These are phyloP conservation scores for Yarrowia divulgata DNA, from an alignment of 805 yeast genomes.

Conservation along the genomic window DNA sequence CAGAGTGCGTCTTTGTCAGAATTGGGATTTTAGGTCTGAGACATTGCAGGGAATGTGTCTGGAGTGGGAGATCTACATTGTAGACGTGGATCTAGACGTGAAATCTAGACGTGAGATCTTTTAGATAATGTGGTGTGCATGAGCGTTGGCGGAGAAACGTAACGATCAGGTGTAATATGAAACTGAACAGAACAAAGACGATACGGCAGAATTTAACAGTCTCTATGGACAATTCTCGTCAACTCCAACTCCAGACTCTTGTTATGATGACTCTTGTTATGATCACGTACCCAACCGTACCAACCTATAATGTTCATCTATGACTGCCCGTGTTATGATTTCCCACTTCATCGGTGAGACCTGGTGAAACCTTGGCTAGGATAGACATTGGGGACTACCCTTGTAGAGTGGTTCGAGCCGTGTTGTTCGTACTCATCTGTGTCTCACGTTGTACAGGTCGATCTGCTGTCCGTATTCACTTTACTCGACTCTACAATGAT, in stretches of 20 bases:
- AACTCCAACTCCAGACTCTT: too few species aligned
- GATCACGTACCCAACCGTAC: neutral
- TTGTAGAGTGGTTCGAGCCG: too few species aligned
- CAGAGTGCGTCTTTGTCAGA: neutral
- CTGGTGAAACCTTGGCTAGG: neutral
- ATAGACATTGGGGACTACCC: neutral
- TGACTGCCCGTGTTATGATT: neutral
- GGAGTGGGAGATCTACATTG: too few species aligned
- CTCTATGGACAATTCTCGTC: neutral
- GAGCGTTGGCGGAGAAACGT: too few species aligned
- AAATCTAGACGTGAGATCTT: neutral
- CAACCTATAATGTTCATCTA: neutral
- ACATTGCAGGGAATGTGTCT: constrained; percentile 3
- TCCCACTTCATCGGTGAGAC: neutral
- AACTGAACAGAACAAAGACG: too few species aligned
- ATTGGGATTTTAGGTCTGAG: neutral
- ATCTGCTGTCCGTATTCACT: too few species aligned
- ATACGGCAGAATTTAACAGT: too few species aligned
- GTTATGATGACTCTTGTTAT: too few species aligned
- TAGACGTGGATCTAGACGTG: neutral
- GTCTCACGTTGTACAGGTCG: too few species aligned
- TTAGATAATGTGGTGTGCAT: neutral
- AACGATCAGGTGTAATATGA: too few species aligned
- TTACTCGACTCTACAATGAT: too few species aligned
- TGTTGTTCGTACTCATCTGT: too few species aligned